Evolutionary conservation across 306 rosid genomes (phyloP), one percentile per base, ranked within the genome.

Genomic region (Mucuna pruriens): DNA sequence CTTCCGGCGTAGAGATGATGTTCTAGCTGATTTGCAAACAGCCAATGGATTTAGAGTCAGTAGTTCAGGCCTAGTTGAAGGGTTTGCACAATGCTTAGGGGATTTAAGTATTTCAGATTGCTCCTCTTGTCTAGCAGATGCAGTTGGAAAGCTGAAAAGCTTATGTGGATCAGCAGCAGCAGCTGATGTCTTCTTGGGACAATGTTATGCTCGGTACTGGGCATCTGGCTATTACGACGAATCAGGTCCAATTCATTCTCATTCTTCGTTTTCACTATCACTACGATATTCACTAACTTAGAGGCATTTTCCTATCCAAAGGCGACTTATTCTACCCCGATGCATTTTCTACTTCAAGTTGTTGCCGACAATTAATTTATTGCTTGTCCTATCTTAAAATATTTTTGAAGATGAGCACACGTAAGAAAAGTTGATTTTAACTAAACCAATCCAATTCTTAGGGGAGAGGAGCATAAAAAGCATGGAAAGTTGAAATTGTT

Each of bases 201-300:
- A 93, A 42, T 95, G 99, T 65, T 95, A 91, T 82, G 97, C 97
- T 44, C 82, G 89, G n/a, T 95, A 93, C 57, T 90, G 96, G 97
- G 97, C 94, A 0, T 95, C 95, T 62, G 99, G 99, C 42, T 95
- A 91, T 88, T 91, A 91, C 64, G 89, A 86, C 58, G 82, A 79
- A 79, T 54, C 89, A 82, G 99, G 99, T 95, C n/a, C 22, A 39
- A 26, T 77, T 69, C 40, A n/a, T 2, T 42, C 46, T 62, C 51
- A 16, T 46, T 49, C 55, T 49, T 73, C 2, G 51, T 49, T 42
- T 20, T 67, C 11, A 7, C 66, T 65, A 2, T 67, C 17, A 9
- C 61, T 7, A 12, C 36, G 17, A 15, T 31, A 2, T 31, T 26
- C 16, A 39, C 8, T 63, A 26, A 16, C 45, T 8, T n/a, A 12